Percentiles rank a stretch among this genome's conserved stretches.
phyloP scores from a whole-genome alignment of 2,329 filamentous ascomycete species.

The Blastomyces emzantsi region DNA sequence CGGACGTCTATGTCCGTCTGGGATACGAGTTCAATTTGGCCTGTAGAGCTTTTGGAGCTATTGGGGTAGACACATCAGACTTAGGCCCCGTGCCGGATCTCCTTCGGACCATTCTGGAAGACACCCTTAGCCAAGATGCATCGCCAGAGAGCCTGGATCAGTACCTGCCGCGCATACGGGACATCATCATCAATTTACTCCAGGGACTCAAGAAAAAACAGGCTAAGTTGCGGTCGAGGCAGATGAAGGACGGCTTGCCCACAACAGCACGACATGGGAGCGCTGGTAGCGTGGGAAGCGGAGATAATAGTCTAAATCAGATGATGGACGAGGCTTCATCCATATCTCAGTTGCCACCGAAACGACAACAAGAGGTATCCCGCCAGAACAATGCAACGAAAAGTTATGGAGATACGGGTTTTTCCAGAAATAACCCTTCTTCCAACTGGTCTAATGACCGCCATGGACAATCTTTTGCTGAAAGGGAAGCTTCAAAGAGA shows the following conservation, averaged over 20 bases:
- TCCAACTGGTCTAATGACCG: conserved; percentile 22
- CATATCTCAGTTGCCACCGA: conserved; percentile 25
- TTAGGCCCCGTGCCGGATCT: conserved; percentile 91
- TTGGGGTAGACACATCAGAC: conserved; percentile 91
- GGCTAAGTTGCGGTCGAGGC: conserved; percentile 62
- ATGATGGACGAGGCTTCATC: conserved; percentile 34
- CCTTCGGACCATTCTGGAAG: conserved; percentile 81
- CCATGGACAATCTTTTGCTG: conserved; percentile 26
- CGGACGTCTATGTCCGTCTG: conserved; percentile 92
- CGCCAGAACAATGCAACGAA: conserved; percentile 34
- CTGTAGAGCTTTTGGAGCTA: conserved; percentile 90
- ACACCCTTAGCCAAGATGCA: conserved; percentile 92
- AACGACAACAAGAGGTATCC: conserved; percentile 23
- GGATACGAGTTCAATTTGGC: conserved; percentile 99
- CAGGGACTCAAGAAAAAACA: conserved; percentile 97
- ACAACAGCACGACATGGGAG: conserved; percentile 35
- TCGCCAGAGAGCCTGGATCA: conserved; percentile 88
- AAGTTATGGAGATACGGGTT: conserved; percentile 27
- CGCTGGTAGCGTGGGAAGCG: conserved; percentile 39
- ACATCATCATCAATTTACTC: conserved; percentile 96
- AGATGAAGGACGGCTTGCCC: conserved; percentile 39
- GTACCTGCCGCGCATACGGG: conserved; percentile 86
- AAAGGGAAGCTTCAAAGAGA: conserved; percentile 33
- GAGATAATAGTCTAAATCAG: conserved; percentile 39
- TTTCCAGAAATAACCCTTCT: conserved; percentile 21